Conservation (phyloP, 371 early-diverging fungal genomes). For the Blakeslea trispora region DNA sequence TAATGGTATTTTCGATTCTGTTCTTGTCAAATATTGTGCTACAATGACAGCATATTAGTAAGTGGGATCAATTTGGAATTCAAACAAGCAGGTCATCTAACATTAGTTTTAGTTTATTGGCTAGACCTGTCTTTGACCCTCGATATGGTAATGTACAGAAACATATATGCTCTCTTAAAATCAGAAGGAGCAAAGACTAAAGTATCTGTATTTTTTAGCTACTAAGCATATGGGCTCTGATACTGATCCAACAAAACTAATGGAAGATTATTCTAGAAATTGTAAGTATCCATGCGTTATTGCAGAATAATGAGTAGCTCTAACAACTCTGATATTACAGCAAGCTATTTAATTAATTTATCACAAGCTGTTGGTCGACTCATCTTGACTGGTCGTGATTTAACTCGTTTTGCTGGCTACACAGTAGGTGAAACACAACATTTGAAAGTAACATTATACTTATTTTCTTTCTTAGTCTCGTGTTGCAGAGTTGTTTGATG, state of each 20-base stretch:
- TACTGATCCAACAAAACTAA: slow-evolving; percentile 76
- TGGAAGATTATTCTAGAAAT: slow-evolving; percentile 86
- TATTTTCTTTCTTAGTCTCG: slow-evolving; percentile 51
- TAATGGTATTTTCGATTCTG: slow-evolving; percentile 82
- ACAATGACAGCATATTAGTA: slow-evolving; percentile 87
- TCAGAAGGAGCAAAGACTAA: not conserved
- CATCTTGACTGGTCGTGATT: slow-evolving; percentile 79
- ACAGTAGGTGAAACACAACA: slow-evolving; percentile 37
- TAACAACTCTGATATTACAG: slow-evolving; percentile 24
- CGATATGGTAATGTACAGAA: slow-evolving; percentile 53
- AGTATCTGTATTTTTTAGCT: slow-evolving; percentile 23
- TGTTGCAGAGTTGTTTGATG: slow-evolving; percentile 76
- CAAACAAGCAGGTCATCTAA: not conserved
- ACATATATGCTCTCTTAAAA: not conserved
- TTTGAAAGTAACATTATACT: not conserved
- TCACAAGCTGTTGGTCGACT: slow-evolving; percentile 86
- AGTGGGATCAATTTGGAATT: slow-evolving; percentile 18
- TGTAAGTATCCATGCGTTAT: too few relatives aligned
- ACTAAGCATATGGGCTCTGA: slow-evolving; percentile 61
- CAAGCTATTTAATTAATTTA: slow-evolving; percentile 83
- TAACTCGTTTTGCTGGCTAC: slow-evolving; percentile 80
- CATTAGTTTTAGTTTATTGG: slow-evolving; percentile 54
- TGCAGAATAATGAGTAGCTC: not conserved
- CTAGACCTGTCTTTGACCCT: slow-evolving; percentile 81
- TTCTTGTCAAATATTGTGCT: slow-evolving; percentile 87